Percentiles rank a stretch among this genome's conserved stretches.
Evolutionary conservation across 441 rosid species (phyloP).

Genomic region (Daphne laureola): DNA sequence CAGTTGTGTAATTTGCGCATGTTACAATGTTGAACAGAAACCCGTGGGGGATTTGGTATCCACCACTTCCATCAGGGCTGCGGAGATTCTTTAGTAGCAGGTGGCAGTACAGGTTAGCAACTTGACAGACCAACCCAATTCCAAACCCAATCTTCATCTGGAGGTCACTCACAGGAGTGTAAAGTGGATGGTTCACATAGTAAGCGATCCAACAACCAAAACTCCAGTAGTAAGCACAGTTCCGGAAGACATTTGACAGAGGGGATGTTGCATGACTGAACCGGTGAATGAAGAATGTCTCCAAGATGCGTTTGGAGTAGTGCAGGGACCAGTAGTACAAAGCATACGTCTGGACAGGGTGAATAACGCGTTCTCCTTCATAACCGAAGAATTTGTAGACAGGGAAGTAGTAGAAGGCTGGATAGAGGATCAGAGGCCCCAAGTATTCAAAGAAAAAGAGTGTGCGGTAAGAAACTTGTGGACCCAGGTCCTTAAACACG

Average conservation of each 20-base stretch:
- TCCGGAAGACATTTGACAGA: conserved; percentile 74
- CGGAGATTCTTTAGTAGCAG: conserved; percentile 74
- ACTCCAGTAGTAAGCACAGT: conserved; percentile 90
- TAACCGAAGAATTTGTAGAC: conserved; percentile 74
- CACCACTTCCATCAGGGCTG: conserved; percentile 54
- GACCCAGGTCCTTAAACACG: conserved; percentile 87
- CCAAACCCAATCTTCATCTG: conserved; percentile 92
- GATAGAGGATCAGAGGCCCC: conserved; percentile 83
- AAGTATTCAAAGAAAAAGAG: conserved; percentile 92
- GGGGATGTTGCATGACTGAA: conserved; percentile 95
- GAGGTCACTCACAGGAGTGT: conserved; percentile 77
- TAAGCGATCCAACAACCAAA: conserved; percentile 79
- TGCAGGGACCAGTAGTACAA: conserved; percentile 91
- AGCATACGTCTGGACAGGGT: conserved; percentile 89
- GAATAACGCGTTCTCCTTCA: conserved; percentile 42
- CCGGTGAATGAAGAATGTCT: conserved; percentile 78
- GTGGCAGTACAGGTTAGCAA: conserved; percentile 79
- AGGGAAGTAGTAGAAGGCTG: conserved; percentile 77
- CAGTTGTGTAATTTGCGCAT: conserved; percentile 90
- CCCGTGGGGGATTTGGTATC: conserved; percentile 85
- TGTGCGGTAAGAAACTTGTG: conserved; percentile 92
- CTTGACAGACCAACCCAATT: conserved; percentile 71
- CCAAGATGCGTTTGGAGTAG: conserved; percentile 88
- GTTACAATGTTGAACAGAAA: conserved; percentile 91
- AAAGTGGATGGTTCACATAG: conserved; percentile 80